phyloP scores from a whole-genome alignment of 1,284 basidiomycete species.

The Sparassis latifolia region DNA sequence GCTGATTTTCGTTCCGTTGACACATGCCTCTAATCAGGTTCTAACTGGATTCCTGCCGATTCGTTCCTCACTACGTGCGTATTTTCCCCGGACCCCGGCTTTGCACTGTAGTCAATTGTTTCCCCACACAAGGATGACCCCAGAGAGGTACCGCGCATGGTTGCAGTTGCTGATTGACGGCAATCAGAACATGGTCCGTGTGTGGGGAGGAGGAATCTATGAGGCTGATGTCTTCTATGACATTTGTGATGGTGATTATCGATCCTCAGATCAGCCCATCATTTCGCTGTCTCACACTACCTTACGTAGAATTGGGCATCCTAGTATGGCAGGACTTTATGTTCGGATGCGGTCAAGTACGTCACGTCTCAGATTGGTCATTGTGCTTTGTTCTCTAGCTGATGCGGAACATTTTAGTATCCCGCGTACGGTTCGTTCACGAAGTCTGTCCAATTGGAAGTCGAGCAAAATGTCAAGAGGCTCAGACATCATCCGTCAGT shows the following conservation, averaged over 20 bases:
- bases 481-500: conserved; percentile 74
- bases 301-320: conserved; percentile 46
- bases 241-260: conserved; percentile 61
- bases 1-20: background rate
- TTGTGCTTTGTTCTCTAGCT: background rate
- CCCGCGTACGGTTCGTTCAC: conserved; percentile 73
- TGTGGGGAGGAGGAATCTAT: conserved; percentile 85
- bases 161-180: conserved; percentile 70
- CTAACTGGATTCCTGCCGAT: conserved; percentile 92
- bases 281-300: background rate
- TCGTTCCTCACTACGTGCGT: conserved; percentile 76
- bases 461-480: conserved; percentile 66
- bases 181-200: conserved; percentile 79
- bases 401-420: conserved; percentile 32
- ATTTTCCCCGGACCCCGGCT: background rate
- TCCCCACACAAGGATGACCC: conserved; percentile 30
- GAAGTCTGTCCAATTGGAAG: conserved; percentile 60
- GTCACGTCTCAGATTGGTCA: conserved; percentile 4
- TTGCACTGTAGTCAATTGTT: background rate
- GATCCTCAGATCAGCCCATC: background rate
- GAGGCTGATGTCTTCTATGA: conserved; percentile 75
- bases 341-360: conserved; percentile 72
- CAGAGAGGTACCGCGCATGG: conserved; percentile 58
- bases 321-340: conserved; percentile 88
- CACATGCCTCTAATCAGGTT: conserved; percentile 37